Evolutionary conservation across 768 basidiomycete species (phyloP).

Genomic region (Crucibulum laeve): DNA sequence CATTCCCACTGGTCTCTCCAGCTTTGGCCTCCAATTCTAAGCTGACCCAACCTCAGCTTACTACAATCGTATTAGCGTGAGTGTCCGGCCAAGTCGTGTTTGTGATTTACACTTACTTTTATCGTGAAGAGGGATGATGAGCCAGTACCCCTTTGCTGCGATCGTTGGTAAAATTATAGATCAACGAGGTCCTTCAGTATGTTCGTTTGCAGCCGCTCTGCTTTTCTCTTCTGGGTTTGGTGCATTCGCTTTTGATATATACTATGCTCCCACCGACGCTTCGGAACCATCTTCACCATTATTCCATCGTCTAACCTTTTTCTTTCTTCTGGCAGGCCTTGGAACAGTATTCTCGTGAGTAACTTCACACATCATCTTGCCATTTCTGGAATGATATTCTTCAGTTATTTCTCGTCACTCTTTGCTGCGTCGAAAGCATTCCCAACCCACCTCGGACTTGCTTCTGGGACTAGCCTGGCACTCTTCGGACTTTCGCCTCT

Average conservation of each 20-base stretch:
- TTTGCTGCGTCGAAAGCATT: slow-evolving; percentile 75
- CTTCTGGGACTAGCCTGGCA: slow-evolving; percentile 64
- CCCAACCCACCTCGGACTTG: slow-evolving; percentile 57
- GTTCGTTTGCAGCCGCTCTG: slow-evolving; percentile 58
- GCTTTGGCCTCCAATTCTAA: slow-evolving; percentile 53
- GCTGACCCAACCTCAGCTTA: slow-evolving; percentile 73
- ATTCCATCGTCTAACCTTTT: slow-evolving; percentile 49
- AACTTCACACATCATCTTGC: neutral
- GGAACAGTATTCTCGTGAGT: slow-evolving; percentile 73
- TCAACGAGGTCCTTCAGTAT: slow-evolving; percentile 58
- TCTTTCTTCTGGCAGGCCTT: slow-evolving; percentile 61
- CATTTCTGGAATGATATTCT: neutral
- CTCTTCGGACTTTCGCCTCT: slow-evolving; percentile 82
- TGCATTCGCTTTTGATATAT: slow-evolving; percentile 57
- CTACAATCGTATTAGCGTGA: slow-evolving; percentile 74
- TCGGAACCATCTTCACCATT: slow-evolving; percentile 33
- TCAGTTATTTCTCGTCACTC: slow-evolving; percentile 64
- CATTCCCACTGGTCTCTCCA: slow-evolving; percentile 72
- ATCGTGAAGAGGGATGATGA: slow-evolving; percentile 66
- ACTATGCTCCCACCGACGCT: slow-evolving; percentile 34
- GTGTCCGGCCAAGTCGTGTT: slow-evolving; percentile 13
- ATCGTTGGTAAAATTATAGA: slow-evolving; percentile 69
- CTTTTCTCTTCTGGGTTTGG: slow-evolving; percentile 61
- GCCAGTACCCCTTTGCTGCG: slow-evolving; percentile 75
- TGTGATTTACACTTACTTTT: slow-evolving; percentile 2